Conservation (phyloP, 495 filamentous ascomycete genomes). For the Rhypophila decipiens region DNA sequence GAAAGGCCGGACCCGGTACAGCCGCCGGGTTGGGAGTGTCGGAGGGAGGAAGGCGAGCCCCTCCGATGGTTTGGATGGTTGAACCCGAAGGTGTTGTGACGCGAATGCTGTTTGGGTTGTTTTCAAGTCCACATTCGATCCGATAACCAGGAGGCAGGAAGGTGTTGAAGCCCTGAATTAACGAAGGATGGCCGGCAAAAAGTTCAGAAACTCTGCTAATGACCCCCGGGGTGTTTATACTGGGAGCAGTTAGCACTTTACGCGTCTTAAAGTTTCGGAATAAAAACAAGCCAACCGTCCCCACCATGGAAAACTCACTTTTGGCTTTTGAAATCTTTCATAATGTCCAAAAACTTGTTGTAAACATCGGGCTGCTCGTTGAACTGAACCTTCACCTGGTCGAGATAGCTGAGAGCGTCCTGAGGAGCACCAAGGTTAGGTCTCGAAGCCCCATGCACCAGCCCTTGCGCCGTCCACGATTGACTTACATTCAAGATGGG, state of each 20-base stretch:
- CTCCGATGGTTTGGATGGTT: conserved; percentile 51
- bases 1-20: conserved; percentile 28
- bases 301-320: conserved; percentile 53
- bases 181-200: conserved; percentile 90
- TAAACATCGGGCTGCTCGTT: conserved; percentile 96
- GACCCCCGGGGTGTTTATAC: conserved; percentile 96
- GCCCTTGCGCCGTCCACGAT: background rate
- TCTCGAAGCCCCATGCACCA: background rate
- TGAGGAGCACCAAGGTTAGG: conserved; percentile 26
- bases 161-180: conserved; percentile 98
- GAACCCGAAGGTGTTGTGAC: conserved; percentile 92
- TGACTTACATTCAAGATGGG: conserved; percentile 82
- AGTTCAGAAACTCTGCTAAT: conserved; percentile 96
- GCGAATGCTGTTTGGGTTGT: conserved; percentile 89
- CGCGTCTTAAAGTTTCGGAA: background rate
- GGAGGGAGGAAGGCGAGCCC: conserved; percentile 32
- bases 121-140: conserved; percentile 89
- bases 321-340: conserved; percentile 99
- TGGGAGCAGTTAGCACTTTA: conserved; percentile 27
- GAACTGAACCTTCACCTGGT: conserved; percentile 98
- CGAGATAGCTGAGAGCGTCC: conserved; percentile 96
- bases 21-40: conserved; percentile 31
- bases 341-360: conserved; percentile 96
- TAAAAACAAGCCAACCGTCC: background rate
- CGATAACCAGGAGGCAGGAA: conserved; percentile 96